Evolutionary conservation across 2,329 filamentous ascomycete species (phyloP).

Genomic region (Gnomoniopsis smithogilvyi): DNA sequence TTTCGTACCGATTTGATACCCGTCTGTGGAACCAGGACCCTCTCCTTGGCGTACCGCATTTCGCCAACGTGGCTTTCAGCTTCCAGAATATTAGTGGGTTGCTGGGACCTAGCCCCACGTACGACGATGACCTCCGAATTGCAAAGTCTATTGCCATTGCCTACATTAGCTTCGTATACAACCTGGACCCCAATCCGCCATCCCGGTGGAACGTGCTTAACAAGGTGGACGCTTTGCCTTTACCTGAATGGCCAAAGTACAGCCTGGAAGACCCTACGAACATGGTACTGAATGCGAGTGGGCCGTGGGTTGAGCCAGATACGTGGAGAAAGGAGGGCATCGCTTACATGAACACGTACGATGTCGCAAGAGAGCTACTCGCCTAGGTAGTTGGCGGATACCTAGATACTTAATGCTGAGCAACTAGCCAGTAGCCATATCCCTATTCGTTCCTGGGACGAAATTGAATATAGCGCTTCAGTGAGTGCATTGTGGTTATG

Average conservation of each 20-base stretch:
- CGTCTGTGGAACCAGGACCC: conserved; percentile 37
- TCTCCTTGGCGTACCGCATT: conserved; percentile 42
- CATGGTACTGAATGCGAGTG: conserved; percentile 42
- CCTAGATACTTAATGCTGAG: not conserved
- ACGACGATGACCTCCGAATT: conserved; percentile 33
- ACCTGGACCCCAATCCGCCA: conserved; percentile 37
- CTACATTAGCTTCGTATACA: conserved; percentile 41
- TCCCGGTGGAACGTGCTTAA: conserved; percentile 15
- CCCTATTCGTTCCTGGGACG: too few relatives aligned
- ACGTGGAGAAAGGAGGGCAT: conserved; percentile 46
- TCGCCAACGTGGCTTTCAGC: conserved; percentile 46
- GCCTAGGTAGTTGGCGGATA: conserved; percentile 9
- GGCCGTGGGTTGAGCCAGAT: conserved; percentile 42
- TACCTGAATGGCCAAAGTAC: conserved; percentile 42
- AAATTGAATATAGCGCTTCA: too few relatives aligned
- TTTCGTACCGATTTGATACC: conserved; percentile 49
- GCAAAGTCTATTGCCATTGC: conserved; percentile 36
- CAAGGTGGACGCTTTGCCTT: conserved; percentile 21
- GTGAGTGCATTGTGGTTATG: too few relatives aligned
- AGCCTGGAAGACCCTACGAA: conserved; percentile 35
- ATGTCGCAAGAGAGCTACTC: conserved; percentile 35
- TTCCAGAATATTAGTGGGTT: conserved; percentile 48
- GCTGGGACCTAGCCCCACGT: conserved; percentile 41
- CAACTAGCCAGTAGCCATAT: too few relatives aligned
- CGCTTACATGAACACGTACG: conserved; percentile 36